Conservation (phyloP, 257 asterid genomes). For the Gardenia jasminoides region DNA sequence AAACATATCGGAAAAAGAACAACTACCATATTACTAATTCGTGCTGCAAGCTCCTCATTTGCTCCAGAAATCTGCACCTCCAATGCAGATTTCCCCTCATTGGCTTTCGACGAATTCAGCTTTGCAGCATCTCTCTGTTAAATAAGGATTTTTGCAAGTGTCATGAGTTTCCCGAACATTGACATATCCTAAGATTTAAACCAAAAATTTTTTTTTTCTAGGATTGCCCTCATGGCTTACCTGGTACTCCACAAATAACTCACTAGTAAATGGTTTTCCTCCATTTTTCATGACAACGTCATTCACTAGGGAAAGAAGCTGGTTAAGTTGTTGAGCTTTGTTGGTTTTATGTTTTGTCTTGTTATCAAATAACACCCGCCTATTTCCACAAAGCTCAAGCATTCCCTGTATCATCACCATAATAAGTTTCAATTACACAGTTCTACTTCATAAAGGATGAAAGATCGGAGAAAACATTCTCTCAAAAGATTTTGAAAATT, state of each 20-base stretch:
- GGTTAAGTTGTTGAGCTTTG: conserved; percentile 8
- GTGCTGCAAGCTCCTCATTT: conserved; percentile 47
- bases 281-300: conserved; percentile 46
- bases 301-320: conserved; percentile 53
- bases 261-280: conserved; percentile 59
- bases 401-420: conserved; percentile 36
- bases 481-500: no score
- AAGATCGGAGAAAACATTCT: no score
- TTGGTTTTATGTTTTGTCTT: conserved; percentile 41
- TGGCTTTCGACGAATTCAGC: conserved; percentile 47
- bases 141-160: background rate
- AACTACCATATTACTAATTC: conserved; percentile 55
- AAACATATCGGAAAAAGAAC: background rate
- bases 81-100: conserved; percentile 49
- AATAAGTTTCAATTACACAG: background rate
- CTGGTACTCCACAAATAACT: conserved; percentile 48
- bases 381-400: conserved; percentile 58
- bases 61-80: conserved; percentile 40
- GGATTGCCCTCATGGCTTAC: conserved; percentile 18
- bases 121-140: conserved; percentile 44
- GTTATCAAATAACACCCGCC: conserved; percentile 70
- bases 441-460: background rate
- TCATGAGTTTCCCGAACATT: background rate
- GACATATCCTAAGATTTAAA: background rate
- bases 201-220: background rate